Base-by-base conservation (phyloP, 192 early-diverging fungal species). In the Diversispora epigaea region DNA sequence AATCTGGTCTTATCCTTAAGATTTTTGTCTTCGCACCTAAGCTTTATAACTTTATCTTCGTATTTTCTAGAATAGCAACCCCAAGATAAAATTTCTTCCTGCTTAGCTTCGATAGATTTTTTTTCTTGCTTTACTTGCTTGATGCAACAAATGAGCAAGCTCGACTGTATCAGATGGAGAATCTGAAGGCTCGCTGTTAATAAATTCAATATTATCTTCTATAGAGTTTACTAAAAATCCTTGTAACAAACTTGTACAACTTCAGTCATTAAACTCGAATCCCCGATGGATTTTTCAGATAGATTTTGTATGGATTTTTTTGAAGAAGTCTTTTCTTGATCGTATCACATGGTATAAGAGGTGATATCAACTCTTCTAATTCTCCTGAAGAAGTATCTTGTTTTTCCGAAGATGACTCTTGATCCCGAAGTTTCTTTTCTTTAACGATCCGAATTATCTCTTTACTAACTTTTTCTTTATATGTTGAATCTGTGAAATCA, bases 61-160 rank as follows among this genome's bases (percentile, higher is more conserved):
- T 9, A 60, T 60, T 32, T 60, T 60, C 17, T 17, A 60, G 57
- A 60, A 60, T 60, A 60, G 17, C 57, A 32, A 5, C 57, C 57
- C 57, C 57, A 60, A 60, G 57, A 60, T 60, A 17, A 60, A 60
- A 60, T 60, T 60, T 60, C 57, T 60, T 60, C 57, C 6, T 32
- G 57, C 25, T 60, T 60, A 22, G 57, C 57, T 22, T 60, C 17
- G 57, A 60, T 60, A n/a, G 57, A 60, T n/a, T 10, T 60, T 60
- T 60, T 60, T 32, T 32, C 57, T 60, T 32, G 57, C 57, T 22
- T 60, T 60, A 60, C 17, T 60, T 9, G 57, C 57, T 32, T 60
- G 57, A 60, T 60, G 17, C 6, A 60, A 60, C 25, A 60, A 60
- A 60, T 60, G 57, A 60, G 57, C 57, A 60, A 60, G 57, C 57